A percentile compares a stretch with the other conserved stretches of the same genome.
Evolutionary conservation across 2,329 filamentous ascomycete genomes (phyloP).

Genomic region (Pseudogymnoascus sp.): DNA sequence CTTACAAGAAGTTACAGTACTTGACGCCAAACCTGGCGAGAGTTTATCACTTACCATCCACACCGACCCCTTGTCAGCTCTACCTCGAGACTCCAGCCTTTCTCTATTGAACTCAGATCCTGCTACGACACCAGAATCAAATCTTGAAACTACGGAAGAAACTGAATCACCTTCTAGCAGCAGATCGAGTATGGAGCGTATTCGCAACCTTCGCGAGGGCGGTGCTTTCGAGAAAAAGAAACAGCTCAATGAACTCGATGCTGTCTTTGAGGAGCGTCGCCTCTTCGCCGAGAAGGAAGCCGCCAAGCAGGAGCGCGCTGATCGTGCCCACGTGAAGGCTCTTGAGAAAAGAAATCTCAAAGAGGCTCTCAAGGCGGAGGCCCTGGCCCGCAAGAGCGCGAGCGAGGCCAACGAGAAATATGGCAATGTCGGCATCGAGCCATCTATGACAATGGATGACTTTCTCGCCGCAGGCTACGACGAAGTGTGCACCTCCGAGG

Average conservation of each 20-base stretch:
- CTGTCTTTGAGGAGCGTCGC: slow-evolving; percentile 52
- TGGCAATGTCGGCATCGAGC: background rate
- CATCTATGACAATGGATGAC: background rate
- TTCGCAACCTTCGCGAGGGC: slow-evolving; percentile 45
- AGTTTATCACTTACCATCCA: slow-evolving; percentile 6
- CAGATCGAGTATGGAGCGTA: slow-evolving; percentile 21
- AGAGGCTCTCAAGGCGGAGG: slow-evolving; percentile 45
- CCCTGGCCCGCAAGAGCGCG: background rate
- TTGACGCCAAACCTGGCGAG: slow-evolving; percentile 5
- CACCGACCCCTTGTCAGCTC: background rate
- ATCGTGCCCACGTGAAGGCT: slow-evolving; percentile 48
- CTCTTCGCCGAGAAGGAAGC: slow-evolving; percentile 56
- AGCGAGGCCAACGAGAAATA: slow-evolving; percentile 22
- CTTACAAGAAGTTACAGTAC: background rate
- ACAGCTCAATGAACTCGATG: slow-evolving; percentile 44
- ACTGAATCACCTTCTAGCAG: slow-evolving; percentile 19
- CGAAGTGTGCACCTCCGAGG: slow-evolving; percentile 12
- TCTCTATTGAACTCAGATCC: slow-evolving; percentile 1
- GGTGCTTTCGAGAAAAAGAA: slow-evolving; percentile 53
- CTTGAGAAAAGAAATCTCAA: slow-evolving; percentile 51
- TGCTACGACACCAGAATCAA: slow-evolving; percentile 23
- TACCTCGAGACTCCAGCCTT: background rate
- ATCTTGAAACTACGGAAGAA: slow-evolving; percentile 16
- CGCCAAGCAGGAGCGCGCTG: slow-evolving; percentile 54
- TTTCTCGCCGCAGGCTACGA: slow-evolving; percentile 15